Base-by-base conservation (phyloP, 2,329 filamentous ascomycete species). In the Dryadomyces quercivorus region DNA sequence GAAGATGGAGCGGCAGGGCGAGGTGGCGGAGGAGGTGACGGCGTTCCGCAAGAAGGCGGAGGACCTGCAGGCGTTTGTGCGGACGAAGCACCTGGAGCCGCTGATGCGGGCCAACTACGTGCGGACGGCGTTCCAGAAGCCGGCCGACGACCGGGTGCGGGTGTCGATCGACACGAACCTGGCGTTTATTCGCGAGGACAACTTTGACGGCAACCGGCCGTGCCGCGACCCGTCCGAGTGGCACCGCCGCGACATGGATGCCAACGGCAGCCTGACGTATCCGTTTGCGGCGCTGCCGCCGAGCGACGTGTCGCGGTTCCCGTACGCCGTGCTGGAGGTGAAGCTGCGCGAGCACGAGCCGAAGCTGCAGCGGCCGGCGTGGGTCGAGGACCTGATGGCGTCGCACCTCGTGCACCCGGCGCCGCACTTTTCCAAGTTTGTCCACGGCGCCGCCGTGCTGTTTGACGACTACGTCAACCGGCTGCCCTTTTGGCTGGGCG, bases 391-490 rank as follows among this genome's bases (percentile, higher is more conserved):
- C 61, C 73, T 98, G 61, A 96, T 95, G 81, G 78, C 81, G 52
- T 96, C 90, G 5, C 92, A 98, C 68, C 78, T 98, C 5, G 87
- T 98, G 59, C 90, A 95, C 66, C 83, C 90, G 48, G 84, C 87
- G 0, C 88, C 91, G 1, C 82, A 86, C 51, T 98, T 98, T 72
- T 96, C 90, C 63, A 98, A 98, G 68, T 98, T 97, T 62, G 86
- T 95, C 2, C 92, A 98, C 63, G 93, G 93, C 58, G 84, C 94
- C 5, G 91, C 92, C 8, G 84, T 85, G 43, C 76, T 98, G 2
- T 97, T 97, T 61, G 93, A 97, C 63, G 89, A 98, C 68, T 82
- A 95, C 64, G 91, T 98, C 67, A 97, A 97, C 71, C 91, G 82
- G 59, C 83, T 97, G 64, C 93, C 93, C 15, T 96, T 97, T 73